Percentiles rank a stretch among this genome's conserved stretches.
phyloP scores from a whole-genome alignment of 139 green algal genomes.

The Pseudopediastrum boryanum region DNA sequence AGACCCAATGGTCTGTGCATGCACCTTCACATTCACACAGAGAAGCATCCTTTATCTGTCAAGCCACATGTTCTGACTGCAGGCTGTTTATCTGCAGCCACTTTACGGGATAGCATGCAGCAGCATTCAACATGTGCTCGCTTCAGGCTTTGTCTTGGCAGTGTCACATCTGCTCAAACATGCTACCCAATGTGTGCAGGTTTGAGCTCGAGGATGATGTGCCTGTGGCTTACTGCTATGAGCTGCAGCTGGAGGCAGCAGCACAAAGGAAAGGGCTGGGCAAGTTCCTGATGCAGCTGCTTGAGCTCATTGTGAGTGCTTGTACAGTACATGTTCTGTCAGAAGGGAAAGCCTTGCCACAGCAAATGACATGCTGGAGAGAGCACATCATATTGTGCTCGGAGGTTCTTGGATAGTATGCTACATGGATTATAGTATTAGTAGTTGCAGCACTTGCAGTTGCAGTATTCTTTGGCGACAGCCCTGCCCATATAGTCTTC shows the following conservation, averaged over 20 bases:
- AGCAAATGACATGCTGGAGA: no score
- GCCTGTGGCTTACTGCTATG: conserved; percentile 41
- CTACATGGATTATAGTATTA: background rate
- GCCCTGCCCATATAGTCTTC: no score
- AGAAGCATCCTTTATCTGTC: background rate
- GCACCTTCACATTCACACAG: background rate
- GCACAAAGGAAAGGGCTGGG: conserved; percentile 36
- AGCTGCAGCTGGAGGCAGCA: conserved; percentile 31
- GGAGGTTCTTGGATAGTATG: background rate
- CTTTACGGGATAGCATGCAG: conserved; percentile 18
- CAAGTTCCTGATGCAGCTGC: conserved; percentile 36
- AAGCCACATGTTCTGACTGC: background rate
- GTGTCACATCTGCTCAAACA: background rate
- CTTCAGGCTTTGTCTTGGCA: background rate
- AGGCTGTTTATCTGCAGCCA: conserved; percentile 26
- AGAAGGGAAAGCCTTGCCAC: background rate
- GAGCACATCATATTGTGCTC: background rate
- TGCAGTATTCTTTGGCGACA: background rate
- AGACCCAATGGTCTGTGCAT: no score
- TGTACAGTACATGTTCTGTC: background rate
- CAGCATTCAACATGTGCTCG: background rate
- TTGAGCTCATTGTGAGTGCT: conserved; percentile 36
- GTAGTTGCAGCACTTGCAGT: background rate
- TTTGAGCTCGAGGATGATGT: conserved; percentile 41
- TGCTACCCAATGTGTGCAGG: background rate